Base-by-base conservation (phyloP, 495 filamentous ascomycete genomes). In the Lophiotrema nucula region DNA sequence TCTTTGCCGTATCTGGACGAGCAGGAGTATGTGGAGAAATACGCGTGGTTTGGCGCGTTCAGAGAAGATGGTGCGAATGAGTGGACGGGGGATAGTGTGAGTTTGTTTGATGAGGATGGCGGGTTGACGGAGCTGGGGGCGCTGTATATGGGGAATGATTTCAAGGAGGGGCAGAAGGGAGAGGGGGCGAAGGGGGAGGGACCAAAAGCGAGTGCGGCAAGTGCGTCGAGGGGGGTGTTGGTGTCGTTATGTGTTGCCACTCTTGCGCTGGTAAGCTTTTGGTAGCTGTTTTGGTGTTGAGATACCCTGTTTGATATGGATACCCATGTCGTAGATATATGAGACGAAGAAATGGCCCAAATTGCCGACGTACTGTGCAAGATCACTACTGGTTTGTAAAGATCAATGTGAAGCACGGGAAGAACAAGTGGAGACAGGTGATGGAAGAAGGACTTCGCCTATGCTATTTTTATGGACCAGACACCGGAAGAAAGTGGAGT, bases 21-120 rank as follows among this genome's bases (percentile, higher is more conserved):
- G 21, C 48, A 53, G 28, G 47, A 63, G 8, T 58, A 63, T 57
- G 59, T 58, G 39, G 53, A 63, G 60, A 53, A 35, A 38, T 63
- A 63, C 48, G 31, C 47, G 2, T 63, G 54, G 53, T 63, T 58
- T 58, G 60, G 60, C 4, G 51, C 47, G 0, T 63, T 63, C 38
- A 63, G 60, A 38, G 16, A 18, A 13, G 26, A 52, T 5, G 59
- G 51, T 52, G 59, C 59, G 43, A 57, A 62, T 57, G 53, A 57
- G 41, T 62, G 52, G 52, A 58, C 60, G 8, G 60, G 60, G 19
- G 47, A 57, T 37, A 37, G 25, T 5, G 60, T 63, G 3, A 54
- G 53, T 19, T 22, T 63, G 19, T 58, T 63, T 43, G 47, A 52
- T 26, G 39, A 63, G 21, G 54, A 49, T 48, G 60, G 60, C 1